These are phyloP conservation scores for Podospora bellae-mahoneyi DNA, from an alignment of 495 filamentous ascomycete genomes.

Conservation along the genomic window DNA sequence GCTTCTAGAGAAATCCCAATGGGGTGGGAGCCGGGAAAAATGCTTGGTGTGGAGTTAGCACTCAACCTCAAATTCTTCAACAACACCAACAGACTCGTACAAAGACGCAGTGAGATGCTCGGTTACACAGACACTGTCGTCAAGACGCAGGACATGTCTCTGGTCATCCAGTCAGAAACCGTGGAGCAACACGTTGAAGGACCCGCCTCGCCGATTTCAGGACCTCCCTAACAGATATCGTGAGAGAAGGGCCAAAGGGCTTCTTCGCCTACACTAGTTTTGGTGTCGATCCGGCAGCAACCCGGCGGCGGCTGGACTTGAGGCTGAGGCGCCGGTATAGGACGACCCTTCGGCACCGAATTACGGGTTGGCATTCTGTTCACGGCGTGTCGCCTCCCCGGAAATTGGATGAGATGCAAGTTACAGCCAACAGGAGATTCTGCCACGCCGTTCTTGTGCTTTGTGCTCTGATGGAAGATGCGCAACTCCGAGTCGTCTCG, in stretches of 20 bases:
- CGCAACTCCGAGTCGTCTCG: not conserved
- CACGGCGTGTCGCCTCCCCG: not conserved
- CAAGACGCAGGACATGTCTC: not conserved
- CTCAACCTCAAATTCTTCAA: not conserved
- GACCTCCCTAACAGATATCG: not conserved
- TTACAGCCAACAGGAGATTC: not conserved
- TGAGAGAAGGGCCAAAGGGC: not conserved
- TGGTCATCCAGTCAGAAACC: not conserved
- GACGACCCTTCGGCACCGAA: not conserved
- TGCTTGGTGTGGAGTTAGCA: not conserved
- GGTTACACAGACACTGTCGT: not conserved
- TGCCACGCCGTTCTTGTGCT: not conserved
- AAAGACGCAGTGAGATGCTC: not conserved
- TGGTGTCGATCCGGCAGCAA: conserved; percentile 15
- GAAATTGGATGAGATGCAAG: conserved; percentile 3
- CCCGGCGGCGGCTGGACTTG: conserved; percentile 4
- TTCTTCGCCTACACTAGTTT: not conserved
- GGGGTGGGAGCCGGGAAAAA: not conserved
- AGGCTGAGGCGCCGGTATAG: not conserved
- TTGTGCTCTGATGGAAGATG: not conserved
- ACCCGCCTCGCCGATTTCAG: not conserved
- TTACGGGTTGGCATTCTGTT: not conserved
- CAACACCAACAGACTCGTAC: not conserved
- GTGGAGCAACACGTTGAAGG: no score
- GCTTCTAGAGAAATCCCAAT: not conserved